These are phyloP conservation scores for Vigna trinervia DNA, from an alignment of 306 rosid genomes.

Conservation along the genomic window DNA sequence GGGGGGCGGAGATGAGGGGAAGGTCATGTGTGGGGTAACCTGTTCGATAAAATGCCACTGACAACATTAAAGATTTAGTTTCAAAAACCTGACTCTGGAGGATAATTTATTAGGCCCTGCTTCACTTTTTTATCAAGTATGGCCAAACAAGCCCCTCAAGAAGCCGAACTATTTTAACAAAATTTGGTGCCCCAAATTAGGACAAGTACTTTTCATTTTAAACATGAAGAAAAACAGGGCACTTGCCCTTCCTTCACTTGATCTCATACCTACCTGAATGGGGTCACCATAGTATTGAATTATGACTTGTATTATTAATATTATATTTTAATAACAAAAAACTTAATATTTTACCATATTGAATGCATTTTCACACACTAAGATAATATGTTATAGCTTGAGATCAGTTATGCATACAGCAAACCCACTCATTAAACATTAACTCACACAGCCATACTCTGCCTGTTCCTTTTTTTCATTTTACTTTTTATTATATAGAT, in stretches of 20 bases:
- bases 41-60: constrained; percentile 19
- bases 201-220: constrained; percentile 23
- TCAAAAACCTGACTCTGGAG: neutral
- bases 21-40: neutral
- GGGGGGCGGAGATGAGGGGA: neutral
- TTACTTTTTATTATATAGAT: neutral
- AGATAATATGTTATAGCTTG: too few species aligned
- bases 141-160: constrained; percentile 18
- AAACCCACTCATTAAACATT: too few species aligned
- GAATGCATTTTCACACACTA: too few species aligned
- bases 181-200: constrained; percentile 37
- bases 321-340: too few species aligned
- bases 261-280: constrained; percentile 25
- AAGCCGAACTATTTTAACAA: constrained; percentile 8
- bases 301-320: neutral
- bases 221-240: neutral
- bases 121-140: constrained; percentile 2
- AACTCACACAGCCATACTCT: neutral
- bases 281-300: constrained; percentile 1
- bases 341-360: too few species aligned
- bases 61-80: constrained; percentile 19
- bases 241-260: neutral
- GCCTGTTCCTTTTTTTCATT: neutral
- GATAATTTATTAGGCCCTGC: constrained; percentile 4
- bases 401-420: too few species aligned